Evolutionary conservation across 345 rosid genomes (phyloP), one percentile per base, ranked within the genome.

Genomic region (Leavenworthia alabamica): DNA sequence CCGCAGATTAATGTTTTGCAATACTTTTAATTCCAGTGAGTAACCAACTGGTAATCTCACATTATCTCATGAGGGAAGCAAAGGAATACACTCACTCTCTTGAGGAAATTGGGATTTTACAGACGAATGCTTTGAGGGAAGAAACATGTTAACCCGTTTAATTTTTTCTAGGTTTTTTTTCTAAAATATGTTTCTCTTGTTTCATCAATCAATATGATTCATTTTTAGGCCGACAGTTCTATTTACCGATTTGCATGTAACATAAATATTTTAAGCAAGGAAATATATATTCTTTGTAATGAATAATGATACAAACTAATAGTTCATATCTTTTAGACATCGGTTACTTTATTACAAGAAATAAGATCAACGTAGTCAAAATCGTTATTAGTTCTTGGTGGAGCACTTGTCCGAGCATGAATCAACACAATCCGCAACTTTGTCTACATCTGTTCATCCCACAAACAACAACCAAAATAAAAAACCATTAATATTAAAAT

Each of bases 351-450:
- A 19, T 19, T 19, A 43, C 26, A 43, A 43, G 17, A 36, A 3
- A 7, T 4, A 24, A 4, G 8, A 6, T 28, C 2, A 28, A 19
- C 3, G 12, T 45, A 60, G 42, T 15, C 12, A 2, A 19, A 10
- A 46, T 46, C 3, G n/a, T 4, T 39, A 27, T 4, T 65, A 49
- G 52, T 31, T 59, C 12, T 59, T 42, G 41, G 4, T 35, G 9
- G 60, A 23, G 39, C 73, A 68, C 31, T 16, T 51, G 41, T 43
- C 33, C 32, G 49, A 43, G 19, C 73, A 69, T 51, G 73, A 69
- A 52, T 53, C 56, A 24, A 60, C 67, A 60, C 67, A 68, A 4
- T 24, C 53, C 3, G 3, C 40, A 26, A 60, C 33, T 27, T 69
- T 44, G 7, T 36, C 20, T 10, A 53, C 32, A 45, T 69, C 68